Base-by-base conservation (phyloP, 2,329 filamentous ascomycete genomes). In the Beauveria caledonica region DNA sequence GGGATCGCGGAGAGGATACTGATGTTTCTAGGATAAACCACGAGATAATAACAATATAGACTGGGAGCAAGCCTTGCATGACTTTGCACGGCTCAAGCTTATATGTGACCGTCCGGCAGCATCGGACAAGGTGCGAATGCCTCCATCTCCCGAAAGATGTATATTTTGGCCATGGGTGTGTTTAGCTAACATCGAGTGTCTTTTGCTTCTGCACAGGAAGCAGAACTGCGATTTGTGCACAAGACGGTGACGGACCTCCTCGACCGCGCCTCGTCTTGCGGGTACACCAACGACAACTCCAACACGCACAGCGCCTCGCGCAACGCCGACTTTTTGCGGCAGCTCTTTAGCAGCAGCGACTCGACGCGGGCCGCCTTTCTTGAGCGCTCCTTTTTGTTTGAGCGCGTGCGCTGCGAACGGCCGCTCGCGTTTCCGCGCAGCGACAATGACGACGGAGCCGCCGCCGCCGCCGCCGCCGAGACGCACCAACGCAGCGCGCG, bases 401-500 rank as follows among this genome's bases (percentile, higher is more conserved):
- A 80, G 11, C 78, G 81, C n/a, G 80, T 82, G 3, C 80, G 80
- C 21, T 76, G 73, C 23, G 69, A 73, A 45, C 58, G 62, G 17
- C 64, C 63, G 11, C 62, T 63, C 33, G 57, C 67, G 13, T 67
- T 69, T 5, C 76, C 78, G 70, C 10, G 54, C 56, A 15, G 77
- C 17, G 52, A 36, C 19, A 42, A 21, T 48, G 61, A 63, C 11
- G 19, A 10, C 29, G 54, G 54, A 17, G 44, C 40, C 58, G 52
- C 45, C 25, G 33, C 78, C 71, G 10, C 78, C 71, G 10, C 77
- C n/a, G 53, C 44, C 17, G 46, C 27, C 52, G 62, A 64, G 73
- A 13, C 73, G 39, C 80, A 82, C 33, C 88, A 90, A 72, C 76
- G 82, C 64, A 87, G 84, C 63, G 89, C 89, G 25, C 87, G 87